phyloP scores from a whole-genome alignment of 2,329 filamentous ascomycete species.

The Decorospora gaudefroyi region DNA sequence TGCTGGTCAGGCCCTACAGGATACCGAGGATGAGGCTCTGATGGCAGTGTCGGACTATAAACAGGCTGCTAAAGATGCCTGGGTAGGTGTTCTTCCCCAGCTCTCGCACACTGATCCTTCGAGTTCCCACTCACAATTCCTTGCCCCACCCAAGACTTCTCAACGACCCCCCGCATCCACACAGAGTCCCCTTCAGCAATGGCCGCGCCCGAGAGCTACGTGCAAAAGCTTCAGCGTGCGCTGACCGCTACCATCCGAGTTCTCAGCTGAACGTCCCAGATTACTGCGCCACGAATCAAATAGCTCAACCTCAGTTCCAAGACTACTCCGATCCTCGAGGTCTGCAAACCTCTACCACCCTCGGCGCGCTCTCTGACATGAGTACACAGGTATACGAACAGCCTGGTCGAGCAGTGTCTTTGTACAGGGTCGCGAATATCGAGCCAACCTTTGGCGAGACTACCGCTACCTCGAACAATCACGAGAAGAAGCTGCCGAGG shows the following conservation, averaged over 20 bases:
- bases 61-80: conserved; percentile 31
- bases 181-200: conserved; percentile 28
- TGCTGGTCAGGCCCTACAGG: conserved; percentile 23
- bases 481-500: conserved; percentile 45
- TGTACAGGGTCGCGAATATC: conserved; percentile 42
- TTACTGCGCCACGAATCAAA: conserved; percentile 41
- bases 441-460: conserved; percentile 44
- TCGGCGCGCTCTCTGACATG: conserved; percentile 39
- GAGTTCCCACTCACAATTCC: conserved; percentile 30
- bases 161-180: conserved; percentile 18
- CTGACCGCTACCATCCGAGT: conserved; percentile 5
- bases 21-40: conserved; percentile 34
- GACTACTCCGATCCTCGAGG: conserved; percentile 47
- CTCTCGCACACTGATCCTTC: conserved; percentile 26
- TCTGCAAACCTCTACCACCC: conserved; percentile 45
- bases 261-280: conserved; percentile 28
- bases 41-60: conserved; percentile 38
- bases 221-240: conserved; percentile 44
- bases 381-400: conserved; percentile 37
- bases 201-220: conserved; percentile 38
- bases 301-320: conserved; percentile 45
- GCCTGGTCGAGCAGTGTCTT: conserved; percentile 46
- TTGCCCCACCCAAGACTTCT: conserved; percentile 28
- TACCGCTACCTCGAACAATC: conserved; percentile 46
- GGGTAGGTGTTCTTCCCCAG: conserved; percentile 29